These are phyloP conservation scores for Cercospora sesami DNA, from an alignment of 2,329 filamentous ascomycete species.

Conservation along the genomic window DNA sequence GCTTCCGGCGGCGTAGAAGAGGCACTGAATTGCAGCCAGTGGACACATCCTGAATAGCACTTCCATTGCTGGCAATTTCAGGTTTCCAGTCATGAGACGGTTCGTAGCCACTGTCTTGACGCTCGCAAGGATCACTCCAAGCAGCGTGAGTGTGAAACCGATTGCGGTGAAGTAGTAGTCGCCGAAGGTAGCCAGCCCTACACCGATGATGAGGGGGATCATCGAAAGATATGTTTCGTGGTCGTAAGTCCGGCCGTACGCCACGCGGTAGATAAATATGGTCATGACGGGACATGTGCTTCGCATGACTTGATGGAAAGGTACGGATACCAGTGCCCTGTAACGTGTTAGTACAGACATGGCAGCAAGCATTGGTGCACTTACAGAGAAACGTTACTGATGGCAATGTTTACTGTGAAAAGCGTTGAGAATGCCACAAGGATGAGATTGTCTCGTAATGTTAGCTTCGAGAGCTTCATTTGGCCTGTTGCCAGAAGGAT, in stretches of 20 bases:
- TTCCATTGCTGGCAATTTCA: conserved; percentile 60
- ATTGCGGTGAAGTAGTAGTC: conserved; percentile 62
- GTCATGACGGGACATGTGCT: conserved; percentile 64
- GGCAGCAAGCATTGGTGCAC: conserved; percentile 21
- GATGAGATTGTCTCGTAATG: conserved; percentile 55
- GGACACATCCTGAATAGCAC: conserved; percentile 50
- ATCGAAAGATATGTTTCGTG: conserved; percentile 60
- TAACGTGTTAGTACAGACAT: neutral
- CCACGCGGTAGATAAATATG: conserved; percentile 60
- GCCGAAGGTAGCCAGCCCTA: conserved; percentile 61
- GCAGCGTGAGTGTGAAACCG: conserved; percentile 45
- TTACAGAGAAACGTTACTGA: conserved; percentile 61
- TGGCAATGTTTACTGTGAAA: conserved; percentile 65
- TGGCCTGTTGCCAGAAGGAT: conserved; percentile 54
- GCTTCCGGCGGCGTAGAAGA: conserved; percentile 26
- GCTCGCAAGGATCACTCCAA: conserved; percentile 42
- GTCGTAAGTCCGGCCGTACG: conserved; percentile 59
- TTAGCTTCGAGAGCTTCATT: conserved; percentile 56
- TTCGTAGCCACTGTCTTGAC: conserved; percentile 65
- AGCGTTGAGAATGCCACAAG: conserved; percentile 60
- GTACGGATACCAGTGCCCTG: conserved; percentile 54
- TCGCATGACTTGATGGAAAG: conserved; percentile 65
- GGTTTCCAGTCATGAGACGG: conserved; percentile 62
- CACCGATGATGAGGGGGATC: conserved; percentile 61
- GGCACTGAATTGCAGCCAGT: conserved; percentile 27